phyloP scores from a whole-genome alignment of 2,329 filamentous ascomycete species.

The Bipolaris cookei region DNA sequence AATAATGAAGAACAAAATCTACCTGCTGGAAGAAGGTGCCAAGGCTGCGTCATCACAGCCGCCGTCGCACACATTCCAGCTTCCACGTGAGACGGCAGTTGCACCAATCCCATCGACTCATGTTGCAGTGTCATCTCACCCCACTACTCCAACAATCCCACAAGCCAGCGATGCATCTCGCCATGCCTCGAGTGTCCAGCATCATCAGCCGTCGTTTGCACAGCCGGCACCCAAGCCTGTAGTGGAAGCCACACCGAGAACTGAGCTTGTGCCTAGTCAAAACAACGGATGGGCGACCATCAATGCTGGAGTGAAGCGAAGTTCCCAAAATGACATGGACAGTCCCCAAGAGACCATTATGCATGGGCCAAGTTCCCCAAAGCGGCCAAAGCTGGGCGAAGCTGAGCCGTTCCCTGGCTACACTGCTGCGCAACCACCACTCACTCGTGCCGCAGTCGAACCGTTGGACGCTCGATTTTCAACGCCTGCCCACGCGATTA shows the following conservation, averaged over 20 bases:
- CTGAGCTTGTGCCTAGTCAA: constrained; percentile 25
- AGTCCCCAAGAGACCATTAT: constrained; percentile 32
- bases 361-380: constrained; percentile 50
- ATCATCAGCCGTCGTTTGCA: constrained; percentile 8
- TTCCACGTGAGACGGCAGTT: constrained; percentile 10
- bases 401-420: constrained; percentile 46
- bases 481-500: constrained; percentile 27
- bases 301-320: constrained; percentile 52
- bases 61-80: constrained; percentile 16
- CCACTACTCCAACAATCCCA: background rate
- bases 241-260: constrained; percentile 27
- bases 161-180: constrained; percentile 1
- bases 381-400: constrained; percentile 53
- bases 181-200: constrained; percentile 1
- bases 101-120: constrained; percentile 2
- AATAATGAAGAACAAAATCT: constrained; percentile 56
- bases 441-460: constrained; percentile 24
- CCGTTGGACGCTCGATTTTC: constrained; percentile 25
- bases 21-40: constrained; percentile 46
- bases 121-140: background rate
- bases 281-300: constrained; percentile 53
- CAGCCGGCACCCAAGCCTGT: constrained; percentile 12
- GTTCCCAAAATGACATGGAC: constrained; percentile 45
- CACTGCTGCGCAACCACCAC: constrained; percentile 17
- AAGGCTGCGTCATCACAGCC: constrained; percentile 12